Evolutionary conservation across 257 asterid genomes (phyloP).

Genomic region (Lantana camara): DNA sequence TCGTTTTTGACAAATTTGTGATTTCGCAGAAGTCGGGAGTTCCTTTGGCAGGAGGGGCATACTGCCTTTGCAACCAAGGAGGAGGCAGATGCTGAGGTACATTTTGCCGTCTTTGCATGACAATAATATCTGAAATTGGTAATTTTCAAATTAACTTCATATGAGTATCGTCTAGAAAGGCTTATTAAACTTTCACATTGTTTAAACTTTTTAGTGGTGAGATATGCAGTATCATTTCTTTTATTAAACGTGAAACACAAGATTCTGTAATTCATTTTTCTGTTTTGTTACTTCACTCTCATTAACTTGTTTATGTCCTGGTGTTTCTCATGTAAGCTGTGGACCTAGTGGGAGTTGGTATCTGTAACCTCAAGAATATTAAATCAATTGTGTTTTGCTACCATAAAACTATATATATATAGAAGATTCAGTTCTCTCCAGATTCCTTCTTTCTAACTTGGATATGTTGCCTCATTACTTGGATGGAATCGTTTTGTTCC

Average conservation of each 20-base stretch:
- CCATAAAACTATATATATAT: too few relatives aligned
- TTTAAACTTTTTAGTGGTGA: not conserved
- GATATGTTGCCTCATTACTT: not conserved
- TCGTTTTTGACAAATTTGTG: slow-evolving; percentile 20
- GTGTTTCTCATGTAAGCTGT: not conserved
- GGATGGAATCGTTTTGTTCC: not conserved
- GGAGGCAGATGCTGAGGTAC: slow-evolving; percentile 92
- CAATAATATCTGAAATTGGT: not conserved
- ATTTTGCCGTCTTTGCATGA: slow-evolving; percentile 1
- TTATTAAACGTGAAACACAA: not conserved
- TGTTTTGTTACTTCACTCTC: not conserved
- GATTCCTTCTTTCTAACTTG: not conserved
- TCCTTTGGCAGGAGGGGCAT: slow-evolving; percentile 99
- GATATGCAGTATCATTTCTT: not conserved
- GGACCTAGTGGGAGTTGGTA: not conserved
- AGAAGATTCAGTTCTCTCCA: not conserved
- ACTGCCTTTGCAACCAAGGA: slow-evolving; percentile 96
- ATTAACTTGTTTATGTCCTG: not conserved
- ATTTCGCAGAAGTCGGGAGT: slow-evolving; percentile 87
- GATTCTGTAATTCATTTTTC: not conserved
- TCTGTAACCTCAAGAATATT: not conserved
- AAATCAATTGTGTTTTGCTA: not conserved
- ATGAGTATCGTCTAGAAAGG: not conserved
- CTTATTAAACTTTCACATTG: not conserved
- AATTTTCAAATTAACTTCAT: not conserved